Evolutionary conservation across 2,329 filamentous ascomycete genomes (phyloP), one percentile per base, ranked within the genome.

Genomic region (Fulvia fulva): DNA sequence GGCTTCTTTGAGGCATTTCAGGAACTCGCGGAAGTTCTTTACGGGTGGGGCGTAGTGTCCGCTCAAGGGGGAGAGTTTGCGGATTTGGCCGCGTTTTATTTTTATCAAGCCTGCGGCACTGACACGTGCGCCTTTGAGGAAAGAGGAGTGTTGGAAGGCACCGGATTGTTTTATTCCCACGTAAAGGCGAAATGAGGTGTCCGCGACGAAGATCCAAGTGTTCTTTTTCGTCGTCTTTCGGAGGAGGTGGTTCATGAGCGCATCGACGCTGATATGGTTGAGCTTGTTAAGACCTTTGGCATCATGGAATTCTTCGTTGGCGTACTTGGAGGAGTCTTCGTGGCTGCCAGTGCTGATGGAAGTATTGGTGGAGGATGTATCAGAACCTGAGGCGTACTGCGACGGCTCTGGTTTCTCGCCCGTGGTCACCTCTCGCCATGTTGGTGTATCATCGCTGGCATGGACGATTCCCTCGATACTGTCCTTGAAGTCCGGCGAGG

Each of bases 161-260:
- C 92, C 92, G 3, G 86, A 88, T 71, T 89, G 85, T 70, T 97
- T 96, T 77, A 96, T 94, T 50, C 91, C 91, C 32, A 96, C 85
- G 71, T 96, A 96, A 0, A 96, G 79, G 0, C 89, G 85, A 72
- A 92, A 94, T 1, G 84, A 87, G 1, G 90, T 93, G 74, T 96
- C 91, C 23, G 89, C 88, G 7, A 92, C 91, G 68, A 96, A 97
- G 63, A 96, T 95, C 92, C 92, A 96, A 4, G 89, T 94, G 68
- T 93, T 92, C 62, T 91, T 91, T 73, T 87, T 89, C 41, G 91
- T 88, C 0, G 88, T 87, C 63, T 90, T 88, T 60, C 89, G 84
- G 16, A 94, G 80, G 5, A 96, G 79, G 63, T 89, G 88, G 72
- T 94, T 90, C 71, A 93, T 83, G 3, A 96, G 81, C 0, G 87